Conservation (phyloP, 2,329 filamentous ascomycete species). For the Amylocarpus encephaloides region DNA sequence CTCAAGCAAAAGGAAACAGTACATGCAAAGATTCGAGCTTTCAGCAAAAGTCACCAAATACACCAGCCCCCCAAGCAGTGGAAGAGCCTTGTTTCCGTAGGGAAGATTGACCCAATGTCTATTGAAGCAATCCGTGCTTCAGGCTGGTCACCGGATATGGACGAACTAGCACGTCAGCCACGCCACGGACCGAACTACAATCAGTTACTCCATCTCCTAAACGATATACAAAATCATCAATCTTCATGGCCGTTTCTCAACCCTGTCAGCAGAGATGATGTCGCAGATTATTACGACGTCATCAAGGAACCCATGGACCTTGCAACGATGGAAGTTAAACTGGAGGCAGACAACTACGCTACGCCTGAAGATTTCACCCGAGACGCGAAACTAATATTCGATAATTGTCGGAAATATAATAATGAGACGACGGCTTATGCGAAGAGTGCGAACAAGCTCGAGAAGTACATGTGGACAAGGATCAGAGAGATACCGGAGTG, state of each 20-base stretch:
- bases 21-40: conserved; percentile 87
- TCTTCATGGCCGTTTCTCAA: conserved; percentile 92
- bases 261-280: conserved; percentile 91
- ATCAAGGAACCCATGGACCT: conserved; percentile 98
- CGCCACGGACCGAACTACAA: conserved; percentile 96
- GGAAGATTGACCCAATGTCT: conserved; percentile 73
- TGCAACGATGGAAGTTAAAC: conserved; percentile 89
- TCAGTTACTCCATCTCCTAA: conserved; percentile 84
- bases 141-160: conserved; percentile 97
- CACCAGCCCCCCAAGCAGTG: conserved; percentile 82
- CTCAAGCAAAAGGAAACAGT: conserved; percentile 96
- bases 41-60: conserved; percentile 80
- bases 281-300: conserved; percentile 97
- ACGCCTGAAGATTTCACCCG: conserved; percentile 88
- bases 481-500: conserved; percentile 91
- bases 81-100: conserved; percentile 57
- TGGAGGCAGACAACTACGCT: conserved; percentile 87
- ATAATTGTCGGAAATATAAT: conserved; percentile 95
- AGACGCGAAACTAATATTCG: conserved; percentile 83
- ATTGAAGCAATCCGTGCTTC: conserved; percentile 86
- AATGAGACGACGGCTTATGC: conserved; percentile 92
- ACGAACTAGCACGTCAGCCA: conserved; percentile 88
- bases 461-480: conserved; percentile 91
- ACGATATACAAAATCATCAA: conserved; percentile 89
- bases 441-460: conserved; percentile 89